Evolutionary conservation across 1,139 yeast genomes (phyloP).

Genomic region (Protomyces pachydermus): DNA sequence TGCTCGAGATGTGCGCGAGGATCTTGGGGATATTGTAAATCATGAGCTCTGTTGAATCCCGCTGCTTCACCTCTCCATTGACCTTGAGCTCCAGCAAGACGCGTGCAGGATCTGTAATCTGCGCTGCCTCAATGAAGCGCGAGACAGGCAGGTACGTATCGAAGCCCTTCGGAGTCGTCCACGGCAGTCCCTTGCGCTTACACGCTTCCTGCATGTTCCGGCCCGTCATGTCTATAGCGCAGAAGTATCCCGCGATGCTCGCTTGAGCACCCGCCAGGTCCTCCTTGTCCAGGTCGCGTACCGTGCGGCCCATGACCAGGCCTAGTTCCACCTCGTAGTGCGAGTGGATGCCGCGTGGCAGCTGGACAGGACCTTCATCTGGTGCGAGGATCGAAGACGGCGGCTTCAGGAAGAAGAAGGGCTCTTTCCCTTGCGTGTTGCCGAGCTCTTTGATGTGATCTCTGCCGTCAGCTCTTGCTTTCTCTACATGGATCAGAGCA

Average conservation of each 20-base stretch:
- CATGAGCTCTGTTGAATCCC: conserved; percentile 80
- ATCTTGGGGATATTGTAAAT: conserved; percentile 79
- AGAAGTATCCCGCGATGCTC: conserved; percentile 74
- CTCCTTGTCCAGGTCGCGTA: conserved; percentile 56
- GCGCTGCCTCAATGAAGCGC: conserved; percentile 57
- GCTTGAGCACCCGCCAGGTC: conserved; percentile 52
- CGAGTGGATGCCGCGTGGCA: conserved; percentile 74
- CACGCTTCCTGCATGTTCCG: conserved; percentile 95
- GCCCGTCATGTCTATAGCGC: conserved; percentile 91
- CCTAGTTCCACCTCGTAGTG: conserved; percentile 96
- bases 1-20: conserved; percentile 70
- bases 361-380: conserved; percentile 65
- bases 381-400: conserved; percentile 47
- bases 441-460: conserved; percentile 89
- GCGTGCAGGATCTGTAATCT: conserved; percentile 68
- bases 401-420: conserved; percentile 90
- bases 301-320: conserved; percentile 58
- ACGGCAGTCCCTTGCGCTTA: conserved; percentile 87
- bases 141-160: conserved; percentile 84
- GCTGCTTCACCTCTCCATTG: conserved; percentile 62
- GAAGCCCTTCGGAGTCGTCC: conserved; percentile 95
- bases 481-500: neutral
- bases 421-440: conserved; percentile 66
- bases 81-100: conserved; percentile 62
- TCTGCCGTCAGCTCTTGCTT: conserved; percentile 42